Evolutionary conservation across 225 moss, liverwort and hornwort species (phyloP).

Genomic region (Asterella californica): DNA sequence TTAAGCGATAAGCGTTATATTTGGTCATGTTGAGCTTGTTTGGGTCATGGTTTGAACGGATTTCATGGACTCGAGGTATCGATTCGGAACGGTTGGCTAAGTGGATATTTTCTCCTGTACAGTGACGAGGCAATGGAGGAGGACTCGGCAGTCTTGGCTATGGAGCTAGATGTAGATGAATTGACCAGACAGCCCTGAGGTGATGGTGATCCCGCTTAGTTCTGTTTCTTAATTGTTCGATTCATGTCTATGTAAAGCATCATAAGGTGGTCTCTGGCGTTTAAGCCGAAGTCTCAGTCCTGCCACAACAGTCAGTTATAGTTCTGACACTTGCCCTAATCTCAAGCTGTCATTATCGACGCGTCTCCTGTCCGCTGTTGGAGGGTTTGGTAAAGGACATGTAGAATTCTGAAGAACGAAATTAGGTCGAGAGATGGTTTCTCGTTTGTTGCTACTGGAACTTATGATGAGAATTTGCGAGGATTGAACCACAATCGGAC

Average conservation of each 20-base stretch:
- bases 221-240: slow-evolving; percentile 16
- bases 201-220: not conserved
- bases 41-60: not conserved
- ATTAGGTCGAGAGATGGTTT: slow-evolving; percentile 2
- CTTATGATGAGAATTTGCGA: slow-evolving; percentile 1
- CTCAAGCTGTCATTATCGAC: not conserved
- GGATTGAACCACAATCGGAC: not conserved
- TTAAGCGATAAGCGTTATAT: not conserved
- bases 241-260: slow-evolving; percentile 23
- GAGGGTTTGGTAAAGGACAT: not conserved
- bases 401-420: not conserved
- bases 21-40: not conserved
- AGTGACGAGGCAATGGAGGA: slow-evolving; percentile 85
- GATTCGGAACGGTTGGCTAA: not conserved
- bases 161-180: slow-evolving; percentile 90
- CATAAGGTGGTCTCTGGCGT: slow-evolving; percentile 15
- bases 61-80: not conserved
- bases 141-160: slow-evolving; percentile 84
- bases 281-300: slow-evolving; percentile 11
- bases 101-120: slow-evolving; percentile 16
- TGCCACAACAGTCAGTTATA: not conserved
- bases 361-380: slow-evolving; percentile 3
- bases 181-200: slow-evolving; percentile 52
- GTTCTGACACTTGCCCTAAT: not conserved
- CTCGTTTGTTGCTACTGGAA: not conserved